Evolutionary conservation across 2,329 filamentous ascomycete species (phyloP).

Genomic region (Domatiomyces catenatus): DNA sequence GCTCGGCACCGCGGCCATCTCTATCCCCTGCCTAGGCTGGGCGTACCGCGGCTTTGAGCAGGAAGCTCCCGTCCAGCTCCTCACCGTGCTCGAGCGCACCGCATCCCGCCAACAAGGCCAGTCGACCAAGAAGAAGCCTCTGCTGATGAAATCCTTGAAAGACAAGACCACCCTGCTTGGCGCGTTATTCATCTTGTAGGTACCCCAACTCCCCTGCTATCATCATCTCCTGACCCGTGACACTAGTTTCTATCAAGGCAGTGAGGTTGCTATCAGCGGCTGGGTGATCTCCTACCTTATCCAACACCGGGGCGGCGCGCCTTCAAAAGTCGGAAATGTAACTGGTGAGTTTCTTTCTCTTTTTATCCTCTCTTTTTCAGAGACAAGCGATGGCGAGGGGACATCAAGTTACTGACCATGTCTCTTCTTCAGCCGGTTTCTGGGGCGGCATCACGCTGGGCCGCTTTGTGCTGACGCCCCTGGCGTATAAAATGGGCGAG

Average conservation of each 20-base stretch:
- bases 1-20: constrained; percentile 42
- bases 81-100: constrained; percentile 27
- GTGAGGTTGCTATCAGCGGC: constrained; percentile 68
- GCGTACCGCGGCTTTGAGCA: constrained; percentile 55
- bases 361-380: no score
- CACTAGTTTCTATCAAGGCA: constrained; percentile 54
- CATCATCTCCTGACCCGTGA: neutral
- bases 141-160: constrained; percentile 35
- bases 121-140: constrained; percentile 17
- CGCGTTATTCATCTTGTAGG: constrained; percentile 58
- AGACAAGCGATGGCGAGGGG: neutral
- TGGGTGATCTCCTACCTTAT: constrained; percentile 83
- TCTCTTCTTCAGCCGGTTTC: constrained; percentile 35
- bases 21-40: constrained; percentile 46
- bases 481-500: constrained; percentile 55
- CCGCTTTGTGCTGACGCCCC: constrained; percentile 53
- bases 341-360: constrained; percentile 26
- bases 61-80: constrained; percentile 35
- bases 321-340: constrained; percentile 61
- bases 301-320: constrained; percentile 52
- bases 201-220: no score
- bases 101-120: constrained; percentile 25
- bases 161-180: constrained; percentile 53
- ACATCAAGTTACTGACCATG: neutral
- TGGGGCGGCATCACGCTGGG: constrained; percentile 61